Conservation (phyloP, 2,329 filamentous ascomycete species). For the Amphichorda felina region DNA sequence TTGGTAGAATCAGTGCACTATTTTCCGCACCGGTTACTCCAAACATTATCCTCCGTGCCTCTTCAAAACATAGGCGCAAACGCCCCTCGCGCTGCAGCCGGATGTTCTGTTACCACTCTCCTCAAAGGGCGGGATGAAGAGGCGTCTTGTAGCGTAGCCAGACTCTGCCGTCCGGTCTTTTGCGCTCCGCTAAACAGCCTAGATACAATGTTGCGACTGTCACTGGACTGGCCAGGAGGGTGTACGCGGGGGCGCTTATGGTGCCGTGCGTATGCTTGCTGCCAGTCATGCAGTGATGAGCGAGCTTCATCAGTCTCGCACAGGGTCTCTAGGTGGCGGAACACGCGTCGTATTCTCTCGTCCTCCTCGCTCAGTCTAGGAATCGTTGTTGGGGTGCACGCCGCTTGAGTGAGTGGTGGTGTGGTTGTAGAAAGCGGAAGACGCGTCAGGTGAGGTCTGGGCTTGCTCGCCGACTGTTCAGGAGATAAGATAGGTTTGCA, state of each 20-base stretch:
- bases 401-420: not conserved
- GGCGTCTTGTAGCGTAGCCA: no score
- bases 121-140: no score
- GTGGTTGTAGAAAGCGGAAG: not conserved
- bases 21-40: no score
- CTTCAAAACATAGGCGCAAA: no score
- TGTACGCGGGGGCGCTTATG: constrained; percentile 14
- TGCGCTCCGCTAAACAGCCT: not conserved
- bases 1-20: no score
- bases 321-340: constrained; percentile 30
- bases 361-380: constrained; percentile 8
- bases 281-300: constrained; percentile 34
- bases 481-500: no score
- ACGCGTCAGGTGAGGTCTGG: not conserved
- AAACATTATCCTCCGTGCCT: no score
- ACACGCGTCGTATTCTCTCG: constrained; percentile 33
- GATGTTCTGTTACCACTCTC: no score
- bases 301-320: constrained; percentile 36
- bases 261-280: constrained; percentile 33
- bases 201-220: constrained; percentile 6
- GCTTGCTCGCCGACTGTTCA: no score
- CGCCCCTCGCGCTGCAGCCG: no score
- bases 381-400: not conserved
- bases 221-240: constrained; percentile 15
- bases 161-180: no score